phyloP scores from a whole-genome alignment of 768 basidiomycete genomes.

The Boletus sp. region DNA sequence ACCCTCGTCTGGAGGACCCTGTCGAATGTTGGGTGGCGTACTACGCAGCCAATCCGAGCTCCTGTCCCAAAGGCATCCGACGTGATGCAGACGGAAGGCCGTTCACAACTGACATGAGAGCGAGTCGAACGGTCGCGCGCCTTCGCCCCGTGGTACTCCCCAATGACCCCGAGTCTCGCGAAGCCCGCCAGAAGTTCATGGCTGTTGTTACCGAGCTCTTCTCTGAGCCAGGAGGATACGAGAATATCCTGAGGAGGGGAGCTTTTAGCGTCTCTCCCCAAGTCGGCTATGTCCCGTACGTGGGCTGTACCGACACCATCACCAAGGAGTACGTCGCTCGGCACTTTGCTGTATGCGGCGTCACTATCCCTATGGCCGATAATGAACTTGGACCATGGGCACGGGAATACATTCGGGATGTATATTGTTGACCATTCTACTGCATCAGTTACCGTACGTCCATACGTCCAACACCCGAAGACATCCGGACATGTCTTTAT shows the following conservation, averaged over 20 bases:
- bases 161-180: constrained; percentile 31
- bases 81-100: constrained; percentile 37
- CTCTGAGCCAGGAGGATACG: constrained; percentile 39
- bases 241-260: constrained; percentile 34
- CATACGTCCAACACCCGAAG: constrained; percentile 17
- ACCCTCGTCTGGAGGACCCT: constrained; percentile 46
- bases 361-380: constrained; percentile 35
- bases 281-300: constrained; percentile 31
- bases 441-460: constrained; percentile 8
- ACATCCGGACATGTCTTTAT: constrained; percentile 28
- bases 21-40: constrained; percentile 46
- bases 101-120: constrained; percentile 41
- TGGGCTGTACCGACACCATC: constrained; percentile 27
- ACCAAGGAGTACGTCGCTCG: constrained; percentile 35
- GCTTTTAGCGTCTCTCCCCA: constrained; percentile 35
- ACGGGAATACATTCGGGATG: constrained; percentile 32
- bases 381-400: constrained; percentile 40
- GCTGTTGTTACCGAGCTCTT: constrained; percentile 39
- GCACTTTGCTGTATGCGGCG: constrained; percentile 42
- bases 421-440: constrained; percentile 21
- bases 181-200: constrained; percentile 41
- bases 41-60: constrained; percentile 40
- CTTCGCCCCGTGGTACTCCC: constrained; percentile 39
- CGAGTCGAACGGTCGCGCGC: constrained; percentile 47
- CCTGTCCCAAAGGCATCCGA: constrained; percentile 48